Evolutionary conservation across 345 rosid species (phyloP).

Genomic region (Gossypium anomalum): DNA sequence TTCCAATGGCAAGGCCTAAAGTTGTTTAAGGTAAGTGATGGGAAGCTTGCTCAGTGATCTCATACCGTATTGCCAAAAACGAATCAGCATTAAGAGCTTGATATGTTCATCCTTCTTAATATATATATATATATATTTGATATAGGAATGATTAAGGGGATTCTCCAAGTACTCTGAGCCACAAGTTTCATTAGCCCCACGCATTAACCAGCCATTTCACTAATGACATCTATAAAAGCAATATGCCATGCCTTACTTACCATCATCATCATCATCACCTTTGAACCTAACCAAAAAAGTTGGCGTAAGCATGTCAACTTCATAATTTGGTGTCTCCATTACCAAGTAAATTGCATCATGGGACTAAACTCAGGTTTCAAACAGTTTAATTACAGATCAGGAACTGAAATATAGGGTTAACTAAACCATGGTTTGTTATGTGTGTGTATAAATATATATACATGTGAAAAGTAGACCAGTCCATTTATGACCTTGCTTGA

Average conservation of each 20-base stretch:
- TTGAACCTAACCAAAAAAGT: slow-evolving; percentile 35
- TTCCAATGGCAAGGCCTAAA: slow-evolving; percentile 7
- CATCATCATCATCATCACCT: slow-evolving; percentile 16
- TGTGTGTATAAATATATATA: no score
- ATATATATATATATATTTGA: not conserved
- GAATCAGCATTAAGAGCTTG: slow-evolving; percentile 19
- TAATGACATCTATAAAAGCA: slow-evolving; percentile 18
- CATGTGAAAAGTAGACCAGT: not conserved
- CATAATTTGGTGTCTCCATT: slow-evolving; percentile 37
- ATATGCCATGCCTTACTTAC: slow-evolving; percentile 20
- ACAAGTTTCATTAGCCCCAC: slow-evolving; percentile 18
- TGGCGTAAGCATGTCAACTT: slow-evolving; percentile 45
- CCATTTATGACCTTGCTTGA: not conserved
- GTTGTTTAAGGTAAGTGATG: slow-evolving; percentile 13
- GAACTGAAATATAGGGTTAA: not conserved
- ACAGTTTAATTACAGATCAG: not conserved
- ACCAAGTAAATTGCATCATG: slow-evolving; percentile 14
- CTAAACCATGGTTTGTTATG: slow-evolving; percentile 12
- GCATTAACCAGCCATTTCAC: slow-evolving; percentile 21
- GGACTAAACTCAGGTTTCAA: not conserved
- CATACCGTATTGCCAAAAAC: not conserved
- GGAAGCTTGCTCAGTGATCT: slow-evolving; percentile 13
- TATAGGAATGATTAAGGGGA: slow-evolving; percentile 8
- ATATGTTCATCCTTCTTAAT: not conserved
- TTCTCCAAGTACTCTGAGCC: slow-evolving; percentile 19